A percentile compares a stretch with the other conserved stretches of the same genome.
These are phyloP conservation scores for Eucalyptus leucophloia DNA, from an alignment of 345 rosid genomes.

Conservation along the genomic window DNA sequence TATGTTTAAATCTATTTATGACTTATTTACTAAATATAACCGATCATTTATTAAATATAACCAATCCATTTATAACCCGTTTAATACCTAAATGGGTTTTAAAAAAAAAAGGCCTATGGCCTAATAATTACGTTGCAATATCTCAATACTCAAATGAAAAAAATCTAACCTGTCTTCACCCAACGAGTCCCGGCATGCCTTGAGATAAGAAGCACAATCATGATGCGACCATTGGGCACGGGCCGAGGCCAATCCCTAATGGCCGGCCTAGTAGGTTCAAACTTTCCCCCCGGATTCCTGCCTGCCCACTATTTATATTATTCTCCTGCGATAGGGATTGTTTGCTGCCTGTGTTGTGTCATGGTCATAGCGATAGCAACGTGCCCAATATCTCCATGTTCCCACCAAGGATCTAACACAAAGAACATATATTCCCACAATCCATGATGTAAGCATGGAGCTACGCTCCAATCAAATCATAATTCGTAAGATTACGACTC, in stretches of 20 bases:
- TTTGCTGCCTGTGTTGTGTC: not conserved
- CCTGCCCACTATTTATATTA: not conserved
- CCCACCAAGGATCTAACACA: not conserved
- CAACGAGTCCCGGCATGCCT: not conserved
- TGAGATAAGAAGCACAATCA: not conserved
- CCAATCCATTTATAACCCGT: not conserved
- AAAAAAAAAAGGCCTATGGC: accelerated
- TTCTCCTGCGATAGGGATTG: not conserved
- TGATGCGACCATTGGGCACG: not conserved
- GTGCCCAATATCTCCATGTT: not conserved
- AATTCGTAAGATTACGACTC: not conserved
- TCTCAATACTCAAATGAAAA: not conserved
- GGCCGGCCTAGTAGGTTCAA: not conserved
- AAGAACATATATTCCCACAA: not conserved
- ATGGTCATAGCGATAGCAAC: not conserved
- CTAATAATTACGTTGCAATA: not conserved
- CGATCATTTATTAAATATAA: no score
- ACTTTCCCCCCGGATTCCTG: not conserved
- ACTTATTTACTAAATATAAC: no score
- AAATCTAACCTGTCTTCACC: not conserved
- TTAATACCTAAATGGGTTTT: not conserved
- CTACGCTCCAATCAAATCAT: not conserved
- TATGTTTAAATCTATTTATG: no score
- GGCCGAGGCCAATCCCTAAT: not conserved
- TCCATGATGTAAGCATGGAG: not conserved